These are phyloP conservation scores for Bathelium albidoporum DNA, from an alignment of 495 filamentous ascomycete genomes.

Conservation along the genomic window DNA sequence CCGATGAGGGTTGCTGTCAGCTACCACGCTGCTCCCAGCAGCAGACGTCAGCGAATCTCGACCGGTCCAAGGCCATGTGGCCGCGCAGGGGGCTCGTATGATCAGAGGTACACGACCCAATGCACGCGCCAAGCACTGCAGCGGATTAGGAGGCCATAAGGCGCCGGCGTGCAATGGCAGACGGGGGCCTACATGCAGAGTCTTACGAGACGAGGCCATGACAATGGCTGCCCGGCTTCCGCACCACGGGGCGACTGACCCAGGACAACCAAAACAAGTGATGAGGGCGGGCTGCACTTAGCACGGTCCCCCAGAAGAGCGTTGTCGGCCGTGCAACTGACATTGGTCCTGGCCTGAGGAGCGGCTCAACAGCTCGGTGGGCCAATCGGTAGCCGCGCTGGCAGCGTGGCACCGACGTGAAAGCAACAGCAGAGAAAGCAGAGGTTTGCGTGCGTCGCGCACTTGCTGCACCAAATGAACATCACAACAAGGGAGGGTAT, in stretches of 20 bases:
- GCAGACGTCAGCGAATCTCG: conserved; percentile 2
- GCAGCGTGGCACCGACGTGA: background rate
- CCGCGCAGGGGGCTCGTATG: background rate
- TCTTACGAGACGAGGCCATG: background rate
- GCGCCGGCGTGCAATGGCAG: background rate
- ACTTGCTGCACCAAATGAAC: background rate
- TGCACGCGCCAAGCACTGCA: background rate
- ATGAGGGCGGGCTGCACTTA: background rate
- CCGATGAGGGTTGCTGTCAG: background rate
- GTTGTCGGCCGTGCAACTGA: background rate
- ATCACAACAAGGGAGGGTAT: background rate
- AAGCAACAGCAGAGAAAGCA: background rate
- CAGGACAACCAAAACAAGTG: background rate
- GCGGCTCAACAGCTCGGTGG: background rate
- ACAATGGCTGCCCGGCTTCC: background rate
- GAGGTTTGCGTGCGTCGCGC: background rate
- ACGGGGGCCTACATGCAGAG: background rate
- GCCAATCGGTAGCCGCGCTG: background rate
- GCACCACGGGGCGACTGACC: conserved; percentile 1
- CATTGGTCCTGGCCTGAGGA: background rate
- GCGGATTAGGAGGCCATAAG: background rate
- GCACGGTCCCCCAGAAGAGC: background rate
- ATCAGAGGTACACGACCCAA: background rate
- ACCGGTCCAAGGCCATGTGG: conserved; percentile 5
- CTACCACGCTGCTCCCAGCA: background rate